These are phyloP conservation scores for Cucurbita moschata DNA, from an alignment of 306 rosid genomes.

Conservation along the genomic window DNA sequence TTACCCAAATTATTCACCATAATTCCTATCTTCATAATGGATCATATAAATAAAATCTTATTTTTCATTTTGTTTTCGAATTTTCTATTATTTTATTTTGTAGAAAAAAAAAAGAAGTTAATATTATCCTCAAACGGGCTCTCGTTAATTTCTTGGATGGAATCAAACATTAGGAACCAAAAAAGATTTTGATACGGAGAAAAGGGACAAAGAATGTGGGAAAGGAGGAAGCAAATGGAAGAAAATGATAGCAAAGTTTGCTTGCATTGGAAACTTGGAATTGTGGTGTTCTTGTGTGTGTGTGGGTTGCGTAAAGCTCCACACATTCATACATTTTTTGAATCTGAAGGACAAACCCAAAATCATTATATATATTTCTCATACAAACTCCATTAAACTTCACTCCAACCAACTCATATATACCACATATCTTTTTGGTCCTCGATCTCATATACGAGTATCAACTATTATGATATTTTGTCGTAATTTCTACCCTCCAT, in stretches of 20 bases:
- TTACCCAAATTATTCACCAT: not conserved
- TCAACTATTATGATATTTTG: too few relatives aligned
- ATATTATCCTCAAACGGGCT: too few relatives aligned
- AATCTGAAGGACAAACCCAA: not conserved
- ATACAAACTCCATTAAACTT: not conserved
- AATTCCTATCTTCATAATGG: not conserved
- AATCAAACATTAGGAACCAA: not conserved
- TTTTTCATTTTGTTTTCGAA: too few relatives aligned
- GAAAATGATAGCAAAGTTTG: slow-evolving; percentile 1
- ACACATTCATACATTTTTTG: not conserved
- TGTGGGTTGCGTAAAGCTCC: slow-evolving; percentile 4
- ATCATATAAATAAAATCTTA: not conserved
- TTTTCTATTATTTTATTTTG: too few relatives aligned
- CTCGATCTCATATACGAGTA: not conserved
- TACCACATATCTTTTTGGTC: too few relatives aligned
- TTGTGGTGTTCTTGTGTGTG: not conserved
- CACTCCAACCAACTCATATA: not conserved
- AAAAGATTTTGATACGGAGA: not conserved
- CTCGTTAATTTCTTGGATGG: not conserved
- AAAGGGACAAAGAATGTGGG: not conserved
- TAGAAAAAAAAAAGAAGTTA: too few relatives aligned
- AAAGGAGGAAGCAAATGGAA: not conserved
- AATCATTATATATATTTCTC: not conserved
- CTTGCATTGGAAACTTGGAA: not conserved
- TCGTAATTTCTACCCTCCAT: not conserved